Conservation (phyloP, 345 rosid species). For the Arabis alpina region DNA sequence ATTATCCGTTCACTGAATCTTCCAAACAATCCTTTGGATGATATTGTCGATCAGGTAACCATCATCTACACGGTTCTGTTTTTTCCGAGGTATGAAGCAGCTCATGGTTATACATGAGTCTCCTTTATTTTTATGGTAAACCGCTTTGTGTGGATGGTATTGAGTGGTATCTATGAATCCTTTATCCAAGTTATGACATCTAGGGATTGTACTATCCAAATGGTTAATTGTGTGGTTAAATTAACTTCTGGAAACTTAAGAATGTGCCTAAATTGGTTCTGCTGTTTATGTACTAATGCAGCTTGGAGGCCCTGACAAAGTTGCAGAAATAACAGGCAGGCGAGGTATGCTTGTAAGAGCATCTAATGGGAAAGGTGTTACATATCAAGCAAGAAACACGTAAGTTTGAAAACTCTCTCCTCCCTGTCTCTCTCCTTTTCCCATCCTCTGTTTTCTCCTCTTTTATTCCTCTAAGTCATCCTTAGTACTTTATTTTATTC, state of each 20-base stretch:
- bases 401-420: conserved; percentile 48
- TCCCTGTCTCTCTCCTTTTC: not conserved
- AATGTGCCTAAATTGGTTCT: conserved; percentile 24
- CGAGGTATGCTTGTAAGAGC: conserved; percentile 99
- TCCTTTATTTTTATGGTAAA: conserved; percentile 31
- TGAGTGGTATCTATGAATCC: conserved; percentile 30
- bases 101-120: conserved; percentile 19
- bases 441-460: not conserved
- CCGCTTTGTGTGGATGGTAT: conserved; percentile 10
- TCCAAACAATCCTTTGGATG: conserved; percentile 98
- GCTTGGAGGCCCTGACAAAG: conserved; percentile 99
- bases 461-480: not conserved
- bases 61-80: conserved; percentile 10
- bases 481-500: conserved; percentile 21
- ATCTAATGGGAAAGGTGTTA: conserved; percentile 92
- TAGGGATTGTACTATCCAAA: conserved; percentile 19
- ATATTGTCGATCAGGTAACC: conserved; percentile 89
- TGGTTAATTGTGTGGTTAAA: conserved; percentile 25
- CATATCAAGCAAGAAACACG: conserved; percentile 97
- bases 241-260: conserved; percentile 24
- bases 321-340: conserved; percentile 98
- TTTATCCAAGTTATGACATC: conserved; percentile 25
- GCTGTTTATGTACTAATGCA: conserved; percentile 46
- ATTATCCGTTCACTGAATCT: conserved; percentile 86
- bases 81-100: conserved; percentile 10